Conservation (phyloP, 179 eudicot species). For the Silene coronaria region DNA sequence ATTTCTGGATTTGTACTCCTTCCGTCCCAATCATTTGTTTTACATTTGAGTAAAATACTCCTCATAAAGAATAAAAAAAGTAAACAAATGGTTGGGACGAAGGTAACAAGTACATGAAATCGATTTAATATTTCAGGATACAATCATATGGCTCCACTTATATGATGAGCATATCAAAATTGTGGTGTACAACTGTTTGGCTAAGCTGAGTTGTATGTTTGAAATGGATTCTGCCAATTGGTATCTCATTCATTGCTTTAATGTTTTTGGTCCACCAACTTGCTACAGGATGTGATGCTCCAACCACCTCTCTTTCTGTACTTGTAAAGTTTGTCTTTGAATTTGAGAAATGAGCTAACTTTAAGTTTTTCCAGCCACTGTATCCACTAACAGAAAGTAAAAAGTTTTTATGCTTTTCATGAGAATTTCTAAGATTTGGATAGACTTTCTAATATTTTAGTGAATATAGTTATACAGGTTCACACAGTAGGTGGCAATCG, state of each 20-base stretch:
- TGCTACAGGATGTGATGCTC: conserved; percentile 11
- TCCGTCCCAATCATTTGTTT: too few relatives aligned
- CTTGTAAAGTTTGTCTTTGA: conserved; percentile 4
- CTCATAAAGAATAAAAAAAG: too few relatives aligned
- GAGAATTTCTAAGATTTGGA: not conserved
- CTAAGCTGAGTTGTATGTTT: conserved; percentile 14
- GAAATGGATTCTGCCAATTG: conserved; percentile 22
- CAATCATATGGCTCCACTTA: conserved; percentile 20
- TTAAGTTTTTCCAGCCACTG: conserved; percentile 19
- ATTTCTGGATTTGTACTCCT: not conserved
- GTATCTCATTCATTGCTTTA: not conserved
- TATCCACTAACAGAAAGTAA: not conserved
- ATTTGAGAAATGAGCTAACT: conserved; percentile 11
- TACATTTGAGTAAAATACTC: too few relatives aligned
- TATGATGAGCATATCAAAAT: conserved; percentile 32
- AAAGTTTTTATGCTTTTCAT: conserved; percentile 14
- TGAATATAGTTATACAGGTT: not conserved
- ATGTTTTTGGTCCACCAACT: conserved; percentile 6
- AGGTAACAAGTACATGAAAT: not conserved
- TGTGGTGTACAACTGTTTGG: conserved; percentile 25
- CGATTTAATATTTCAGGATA: not conserved
- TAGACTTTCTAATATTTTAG: not conserved
- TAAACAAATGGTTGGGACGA: too few relatives aligned
- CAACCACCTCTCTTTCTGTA: conserved; percentile 12
- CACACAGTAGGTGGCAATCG: too few relatives aligned